Conservation (phyloP, 2,329 filamentous ascomycete genomes). For the Aspergillus vadensis region DNA sequence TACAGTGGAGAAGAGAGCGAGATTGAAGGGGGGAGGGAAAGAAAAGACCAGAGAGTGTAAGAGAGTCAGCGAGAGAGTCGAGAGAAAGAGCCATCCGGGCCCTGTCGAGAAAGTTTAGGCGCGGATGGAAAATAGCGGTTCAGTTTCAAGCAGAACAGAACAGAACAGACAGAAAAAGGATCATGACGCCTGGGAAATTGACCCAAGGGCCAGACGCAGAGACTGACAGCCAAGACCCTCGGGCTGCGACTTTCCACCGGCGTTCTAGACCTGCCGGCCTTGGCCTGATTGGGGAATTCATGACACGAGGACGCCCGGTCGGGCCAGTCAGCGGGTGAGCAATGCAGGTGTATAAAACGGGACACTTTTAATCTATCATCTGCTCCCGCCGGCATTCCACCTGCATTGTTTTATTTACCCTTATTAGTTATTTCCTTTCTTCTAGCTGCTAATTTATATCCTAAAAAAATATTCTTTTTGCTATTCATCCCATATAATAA, state of each 20-base stretch:
- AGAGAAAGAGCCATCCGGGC: slow-evolving; percentile 19
- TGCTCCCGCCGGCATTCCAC: neutral
- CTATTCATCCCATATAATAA: too few species aligned
- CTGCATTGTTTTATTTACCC: neutral
- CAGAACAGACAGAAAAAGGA: slow-evolving; percentile 13
- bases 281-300: slow-evolving; percentile 25
- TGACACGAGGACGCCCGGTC: slow-evolving; percentile 25
- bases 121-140: slow-evolving; percentile 14
- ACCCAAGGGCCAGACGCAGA: slow-evolving; percentile 19
- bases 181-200: slow-evolving; percentile 24
- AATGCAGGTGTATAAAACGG: slow-evolving; percentile 5
- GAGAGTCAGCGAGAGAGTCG: slow-evolving; percentile 3
- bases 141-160: slow-evolving; percentile 2
- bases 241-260: slow-evolving; percentile 22
- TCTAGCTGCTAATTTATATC: neutral
- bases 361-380: slow-evolving; percentile 2
- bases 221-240: slow-evolving; percentile 19
- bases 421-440: neutral
- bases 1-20: slow-evolving; percentile 24
- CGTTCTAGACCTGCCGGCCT: slow-evolving; percentile 25
- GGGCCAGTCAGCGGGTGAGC: slow-evolving; percentile 4
- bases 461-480: too few species aligned
- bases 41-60: neutral
- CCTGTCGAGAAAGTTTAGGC: slow-evolving; percentile 16
- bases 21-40: slow-evolving; percentile 15